These are phyloP conservation scores for Arthromyces matolae DNA, from an alignment of 768 basidiomycete genomes.

Conservation along the genomic window DNA sequence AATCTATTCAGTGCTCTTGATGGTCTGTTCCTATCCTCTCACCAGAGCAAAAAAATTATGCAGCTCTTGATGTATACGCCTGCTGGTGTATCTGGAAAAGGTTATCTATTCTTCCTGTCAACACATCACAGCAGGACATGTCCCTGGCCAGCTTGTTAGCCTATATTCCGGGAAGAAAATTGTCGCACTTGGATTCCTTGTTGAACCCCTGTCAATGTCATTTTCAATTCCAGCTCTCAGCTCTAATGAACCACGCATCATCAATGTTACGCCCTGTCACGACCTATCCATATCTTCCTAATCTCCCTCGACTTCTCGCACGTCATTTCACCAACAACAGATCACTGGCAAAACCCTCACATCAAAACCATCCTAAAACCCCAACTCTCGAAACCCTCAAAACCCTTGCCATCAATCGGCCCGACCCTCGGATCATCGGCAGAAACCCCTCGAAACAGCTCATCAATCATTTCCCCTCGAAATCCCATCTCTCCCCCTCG, in stretches of 20 bases:
- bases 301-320: too few relatives aligned
- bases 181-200: constrained; percentile 1
- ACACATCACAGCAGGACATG: neutral
- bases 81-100: constrained; percentile 2
- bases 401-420: too few relatives aligned
- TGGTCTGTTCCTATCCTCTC: neutral
- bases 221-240: neutral
- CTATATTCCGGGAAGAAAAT: neutral
- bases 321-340: too few relatives aligned
- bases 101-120: neutral
- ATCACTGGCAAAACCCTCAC: too few relatives aligned
- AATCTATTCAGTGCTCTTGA: neutral
- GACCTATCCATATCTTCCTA: too few relatives aligned
- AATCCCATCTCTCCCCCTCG: too few relatives aligned
- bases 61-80: neutral
- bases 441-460: too few relatives aligned
- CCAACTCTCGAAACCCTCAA: too few relatives aligned
- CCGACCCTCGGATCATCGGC: too few relatives aligned
- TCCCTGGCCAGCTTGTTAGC: constrained; percentile 3
- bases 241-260: neutral
- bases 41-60: neutral
- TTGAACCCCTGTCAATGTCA: neutral
- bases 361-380: too few relatives aligned
- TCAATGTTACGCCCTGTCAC: too few relatives aligned
- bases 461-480: too few relatives aligned